These are phyloP conservation scores for Zoysia pacifica DNA, from an alignment of 176 grass and related monocot species.

Conservation along the genomic window DNA sequence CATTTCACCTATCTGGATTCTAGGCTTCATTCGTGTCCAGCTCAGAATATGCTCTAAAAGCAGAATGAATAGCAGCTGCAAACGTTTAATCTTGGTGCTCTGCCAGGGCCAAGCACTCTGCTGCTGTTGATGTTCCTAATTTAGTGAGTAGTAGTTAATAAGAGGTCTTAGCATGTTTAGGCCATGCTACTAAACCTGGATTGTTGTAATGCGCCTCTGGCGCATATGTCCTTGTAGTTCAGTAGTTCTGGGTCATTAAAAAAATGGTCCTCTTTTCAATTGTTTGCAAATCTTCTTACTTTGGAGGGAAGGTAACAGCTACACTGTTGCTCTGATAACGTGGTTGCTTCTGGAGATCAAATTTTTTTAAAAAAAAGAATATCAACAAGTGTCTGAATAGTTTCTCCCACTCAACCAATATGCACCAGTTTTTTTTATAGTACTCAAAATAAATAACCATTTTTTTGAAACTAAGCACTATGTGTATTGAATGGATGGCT, in stretches of 20 bases:
- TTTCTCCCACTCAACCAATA: background rate
- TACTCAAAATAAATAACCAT: background rate
- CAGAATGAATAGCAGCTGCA: background rate
- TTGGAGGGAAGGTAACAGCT: background rate
- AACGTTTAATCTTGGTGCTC: background rate
- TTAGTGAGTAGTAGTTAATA: too few species aligned
- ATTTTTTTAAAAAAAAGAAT: background rate
- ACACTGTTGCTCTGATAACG: too few species aligned
- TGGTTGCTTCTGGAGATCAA: background rate
- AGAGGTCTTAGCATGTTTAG: too few species aligned
- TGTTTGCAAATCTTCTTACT: background rate
- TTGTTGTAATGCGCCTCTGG: too few species aligned
- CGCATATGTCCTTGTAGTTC: too few species aligned
- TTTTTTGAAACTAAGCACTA: too few species aligned
- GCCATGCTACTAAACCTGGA: too few species aligned
- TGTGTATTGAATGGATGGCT: too few species aligned
- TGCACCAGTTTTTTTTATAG: background rate
- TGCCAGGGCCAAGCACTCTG: too few species aligned
- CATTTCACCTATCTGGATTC: background rate
- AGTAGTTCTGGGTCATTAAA: too few species aligned
- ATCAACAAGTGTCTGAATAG: background rate
- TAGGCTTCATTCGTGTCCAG: background rate
- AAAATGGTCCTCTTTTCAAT: background rate
- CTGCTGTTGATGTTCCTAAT: too few species aligned
- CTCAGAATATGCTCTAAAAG: slow-evolving; percentile 24